Evolutionary conservation across 148 eudicot genomes (phyloP).

Genomic region (Persicaria maculosa): DNA sequence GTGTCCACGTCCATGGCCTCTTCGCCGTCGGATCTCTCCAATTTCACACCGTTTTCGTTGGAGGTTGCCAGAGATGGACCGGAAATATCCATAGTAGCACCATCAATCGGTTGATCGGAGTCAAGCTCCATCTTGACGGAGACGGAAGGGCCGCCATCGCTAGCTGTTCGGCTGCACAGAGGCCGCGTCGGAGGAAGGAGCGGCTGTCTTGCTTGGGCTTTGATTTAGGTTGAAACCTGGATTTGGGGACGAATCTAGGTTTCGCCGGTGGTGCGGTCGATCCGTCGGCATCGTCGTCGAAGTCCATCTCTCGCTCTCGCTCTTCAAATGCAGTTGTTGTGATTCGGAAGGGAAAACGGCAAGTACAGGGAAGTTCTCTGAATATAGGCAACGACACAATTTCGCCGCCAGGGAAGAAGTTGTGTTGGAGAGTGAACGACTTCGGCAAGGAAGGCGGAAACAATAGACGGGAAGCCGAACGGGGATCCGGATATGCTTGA

Average conservation of each 20-base stretch:
- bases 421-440: too few relatives aligned
- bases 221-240: slow-evolving; percentile 34
- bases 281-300: slow-evolving; percentile 42
- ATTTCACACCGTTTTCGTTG: background rate
- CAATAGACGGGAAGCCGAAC: too few relatives aligned
- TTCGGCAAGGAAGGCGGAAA: too few relatives aligned
- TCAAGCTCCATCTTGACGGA: slow-evolving; percentile 15
- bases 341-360: too few relatives aligned
- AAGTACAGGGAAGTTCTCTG: too few relatives aligned
- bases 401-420: too few relatives aligned
- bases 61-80: background rate
- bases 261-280: slow-evolving; percentile 23
- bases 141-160: background rate
- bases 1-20: background rate
- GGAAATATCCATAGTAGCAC: slow-evolving; percentile 15
- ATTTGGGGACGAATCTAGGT: slow-evolving; percentile 54
- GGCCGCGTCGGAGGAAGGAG: background rate
- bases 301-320: slow-evolving; percentile 32
- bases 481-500: too few relatives aligned
- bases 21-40: background rate
- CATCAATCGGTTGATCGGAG: background rate
- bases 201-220: slow-evolving; percentile 10
- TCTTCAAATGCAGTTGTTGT: background rate
- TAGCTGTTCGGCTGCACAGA: background rate
- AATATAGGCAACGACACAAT: too few relatives aligned